phyloP scores from a whole-genome alignment of 441 rosid species.

The Aquilaria agallochum region DNA sequence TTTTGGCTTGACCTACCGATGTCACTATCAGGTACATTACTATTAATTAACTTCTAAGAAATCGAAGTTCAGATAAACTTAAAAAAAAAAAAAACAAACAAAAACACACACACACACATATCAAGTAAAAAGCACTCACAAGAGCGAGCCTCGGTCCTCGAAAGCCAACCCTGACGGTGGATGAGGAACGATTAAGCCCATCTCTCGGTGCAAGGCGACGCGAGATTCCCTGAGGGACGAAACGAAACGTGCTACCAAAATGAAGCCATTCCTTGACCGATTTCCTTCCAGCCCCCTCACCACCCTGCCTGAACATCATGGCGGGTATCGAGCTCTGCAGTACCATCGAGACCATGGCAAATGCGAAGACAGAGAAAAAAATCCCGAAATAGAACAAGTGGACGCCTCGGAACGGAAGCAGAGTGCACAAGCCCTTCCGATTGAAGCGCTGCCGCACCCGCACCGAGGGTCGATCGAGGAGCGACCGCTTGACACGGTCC shows the following conservation, averaged over 20 bases:
- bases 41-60: too few relatives aligned
- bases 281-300: slow-evolving; percentile 26
- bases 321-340: slow-evolving; percentile 74
- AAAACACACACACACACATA: too few relatives aligned
- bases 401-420: slow-evolving; percentile 57
- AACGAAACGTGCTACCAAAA: slow-evolving; percentile 66
- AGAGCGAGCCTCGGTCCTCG: slow-evolving; percentile 86
- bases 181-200: slow-evolving; percentile 55
- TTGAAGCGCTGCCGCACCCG: slow-evolving; percentile 43
- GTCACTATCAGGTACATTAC: too few relatives aligned
- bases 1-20: too few relatives aligned
- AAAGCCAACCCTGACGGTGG: slow-evolving; percentile 56
- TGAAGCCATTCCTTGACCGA: slow-evolving; percentile 40
- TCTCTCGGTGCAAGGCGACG: slow-evolving; percentile 30
- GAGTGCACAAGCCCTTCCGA: slow-evolving; percentile 46
- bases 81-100: background rate
- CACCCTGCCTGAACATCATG: slow-evolving; percentile 55
- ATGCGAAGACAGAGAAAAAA: slow-evolving; percentile 63
- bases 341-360: slow-evolving; percentile 69
- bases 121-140: slow-evolving; percentile 43
- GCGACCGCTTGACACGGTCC: slow-evolving; percentile 33
- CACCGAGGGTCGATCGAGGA: slow-evolving; percentile 40
- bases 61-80: background rate
- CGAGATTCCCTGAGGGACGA: slow-evolving; percentile 37
- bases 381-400: slow-evolving; percentile 59